Conservation (phyloP, 1,139 yeast genomes). For the Arxiozyma telluris region DNA sequence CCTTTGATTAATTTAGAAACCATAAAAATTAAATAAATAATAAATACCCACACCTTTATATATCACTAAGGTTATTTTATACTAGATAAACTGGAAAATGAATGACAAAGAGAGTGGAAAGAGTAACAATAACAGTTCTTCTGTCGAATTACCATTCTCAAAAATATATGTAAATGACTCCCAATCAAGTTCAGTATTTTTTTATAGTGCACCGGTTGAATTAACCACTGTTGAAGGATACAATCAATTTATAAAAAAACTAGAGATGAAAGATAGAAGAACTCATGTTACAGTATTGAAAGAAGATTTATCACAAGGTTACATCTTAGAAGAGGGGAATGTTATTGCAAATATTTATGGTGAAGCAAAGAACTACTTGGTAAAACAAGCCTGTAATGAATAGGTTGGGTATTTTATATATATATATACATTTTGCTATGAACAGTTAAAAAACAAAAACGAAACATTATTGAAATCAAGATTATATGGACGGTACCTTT, state of each 20-base stretch:
- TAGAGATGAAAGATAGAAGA: constrained; percentile 8
- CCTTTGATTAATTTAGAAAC: no score
- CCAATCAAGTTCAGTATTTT: constrained; percentile 27
- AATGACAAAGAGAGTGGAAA: neutral
- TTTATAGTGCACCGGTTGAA: constrained; percentile 32
- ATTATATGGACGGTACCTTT: no score
- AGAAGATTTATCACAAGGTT: constrained; percentile 27
- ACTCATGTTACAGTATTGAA: constrained; percentile 27
- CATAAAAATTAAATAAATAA: no score
- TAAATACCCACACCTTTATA: neutral
- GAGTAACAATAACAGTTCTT: neutral
- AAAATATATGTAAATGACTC: constrained; percentile 14
- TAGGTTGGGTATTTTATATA: neutral
- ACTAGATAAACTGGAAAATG: neutral
- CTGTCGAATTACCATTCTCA: neutral
- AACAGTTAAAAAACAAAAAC: neutral
- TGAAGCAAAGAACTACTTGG: constrained; percentile 27
- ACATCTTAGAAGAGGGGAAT: constrained; percentile 28
- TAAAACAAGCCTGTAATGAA: constrained; percentile 12
- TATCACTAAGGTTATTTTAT: neutral
- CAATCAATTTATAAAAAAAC: constrained; percentile 29
- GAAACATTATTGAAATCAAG: no score
- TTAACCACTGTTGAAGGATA: constrained; percentile 33
- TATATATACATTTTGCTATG: neutral
- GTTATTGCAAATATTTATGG: constrained; percentile 33